Evolutionary conservation across 2,329 filamentous ascomycete genomes (phyloP), one percentile per base, ranked within the genome.

Genomic region (Xylaria sp.): DNA sequence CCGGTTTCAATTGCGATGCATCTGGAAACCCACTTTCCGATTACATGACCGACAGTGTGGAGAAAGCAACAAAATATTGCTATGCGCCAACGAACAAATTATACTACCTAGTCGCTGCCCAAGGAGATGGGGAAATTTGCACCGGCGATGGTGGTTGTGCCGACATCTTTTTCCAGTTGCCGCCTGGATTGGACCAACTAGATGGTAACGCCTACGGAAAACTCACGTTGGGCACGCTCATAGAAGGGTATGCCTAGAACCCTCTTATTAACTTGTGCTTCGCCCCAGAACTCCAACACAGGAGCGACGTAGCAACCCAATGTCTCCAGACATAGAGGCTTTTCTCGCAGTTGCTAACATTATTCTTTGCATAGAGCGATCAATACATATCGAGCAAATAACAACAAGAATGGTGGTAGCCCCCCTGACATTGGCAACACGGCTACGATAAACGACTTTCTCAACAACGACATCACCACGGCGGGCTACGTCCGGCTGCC

Each of bases 381-480:
- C 13, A 60, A 61, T 37, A 73, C 70, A 8, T 77, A 65, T 37
- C 23, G 41, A 1, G 21, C 70, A 9, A 78, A 77, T 54, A 41
- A 23, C 38, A 68, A 70, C n/a, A 52, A 65, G 21, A 78, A 78
- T 64, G 69, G 70, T 23, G 73, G 57, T 52, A 52, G 41, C 19
- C 63, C 66, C 1, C 49, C 49, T 21, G 73, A 76, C 55, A 64
- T 68, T 1, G 55, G 49, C n/a, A 41, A 74, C 70, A 7, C 58
- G 40, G 54, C 21, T 35, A 69, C 71, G 38, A 35, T 71, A 8
- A 17, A 63, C 7, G 52, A 68, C 23, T 67, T 78, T 13, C 15
- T 71, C 25, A 52, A 70, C 17, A 27, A 58, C 29, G 72, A 77
- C 57, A 55, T 78, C 40, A 75, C 71, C 5, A 75, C 40, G 71